phyloP scores from a whole-genome alignment of 768 basidiomycete species.

The Auricularia cornea region DNA sequence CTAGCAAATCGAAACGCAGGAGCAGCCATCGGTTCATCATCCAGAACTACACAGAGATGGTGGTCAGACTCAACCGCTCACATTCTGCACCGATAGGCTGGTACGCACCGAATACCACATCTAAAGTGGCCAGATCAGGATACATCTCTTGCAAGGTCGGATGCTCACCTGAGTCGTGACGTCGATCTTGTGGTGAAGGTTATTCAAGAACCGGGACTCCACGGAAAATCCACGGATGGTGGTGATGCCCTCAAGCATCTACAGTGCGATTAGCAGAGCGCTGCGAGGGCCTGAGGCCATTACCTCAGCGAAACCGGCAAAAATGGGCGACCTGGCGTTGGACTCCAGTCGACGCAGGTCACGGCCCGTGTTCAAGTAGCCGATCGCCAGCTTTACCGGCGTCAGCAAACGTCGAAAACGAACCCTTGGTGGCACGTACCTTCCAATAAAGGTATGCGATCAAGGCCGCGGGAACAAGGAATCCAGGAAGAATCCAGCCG shows the following conservation, averaged over 20 bases:
- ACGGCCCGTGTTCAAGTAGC: conserved; percentile 54
- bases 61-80: too few species aligned
- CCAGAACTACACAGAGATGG: too few species aligned
- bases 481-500: conserved; percentile 63
- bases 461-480: conserved; percentile 66
- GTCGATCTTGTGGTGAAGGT: conserved; percentile 66
- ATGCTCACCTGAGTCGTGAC: conserved; percentile 58
- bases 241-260: conserved; percentile 53
- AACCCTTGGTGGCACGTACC: conserved; percentile 35
- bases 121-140: conserved; percentile 21
- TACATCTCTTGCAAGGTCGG: background rate
- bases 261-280: conserved; percentile 4
- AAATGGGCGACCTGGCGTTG: conserved; percentile 76
- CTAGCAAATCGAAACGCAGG: conserved; percentile 73
- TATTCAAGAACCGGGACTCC: conserved; percentile 68
- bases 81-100: too few species aligned
- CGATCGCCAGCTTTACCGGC: background rate
- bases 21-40: conserved; percentile 86
- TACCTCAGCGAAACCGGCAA: conserved; percentile 73
- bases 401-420: conserved; percentile 8
- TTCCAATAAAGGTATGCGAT: conserved; percentile 68
- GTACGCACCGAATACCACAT: conserved; percentile 52
- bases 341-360: conserved; percentile 88
- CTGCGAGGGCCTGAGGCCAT: too few species aligned
- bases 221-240: conserved; percentile 87